Conservation (phyloP, 257 asterid genomes). For the Nicotiana attenuata region DNA sequence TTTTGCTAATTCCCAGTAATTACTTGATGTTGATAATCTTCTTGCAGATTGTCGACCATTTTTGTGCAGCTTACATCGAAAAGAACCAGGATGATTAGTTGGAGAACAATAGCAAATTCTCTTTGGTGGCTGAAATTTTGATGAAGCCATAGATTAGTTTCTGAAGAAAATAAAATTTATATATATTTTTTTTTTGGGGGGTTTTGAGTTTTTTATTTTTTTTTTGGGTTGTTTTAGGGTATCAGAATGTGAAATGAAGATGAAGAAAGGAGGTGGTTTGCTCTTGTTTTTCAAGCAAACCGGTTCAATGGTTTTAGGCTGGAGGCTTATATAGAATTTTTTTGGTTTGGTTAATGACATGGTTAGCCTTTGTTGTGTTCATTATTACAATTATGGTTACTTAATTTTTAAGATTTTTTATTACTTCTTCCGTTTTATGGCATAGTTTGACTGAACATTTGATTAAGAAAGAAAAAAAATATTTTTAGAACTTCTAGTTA, state of each 20-base stretch:
- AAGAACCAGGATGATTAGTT: constrained; percentile 12
- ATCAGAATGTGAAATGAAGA: neutral
- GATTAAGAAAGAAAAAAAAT: too few species aligned
- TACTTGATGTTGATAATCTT: neutral
- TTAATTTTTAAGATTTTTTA: neutral
- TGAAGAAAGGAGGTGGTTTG: neutral
- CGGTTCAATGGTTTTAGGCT: neutral
- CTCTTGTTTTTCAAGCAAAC: neutral
- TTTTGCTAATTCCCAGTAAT: constrained; percentile 11
- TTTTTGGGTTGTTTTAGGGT: too few species aligned
- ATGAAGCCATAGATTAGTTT: constrained; percentile 10
- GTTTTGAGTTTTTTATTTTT: too few species aligned
- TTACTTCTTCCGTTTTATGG: neutral
- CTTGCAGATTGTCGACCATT: neutral
- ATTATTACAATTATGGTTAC: neutral
- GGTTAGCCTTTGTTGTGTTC: neutral
- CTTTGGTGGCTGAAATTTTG: neutral
- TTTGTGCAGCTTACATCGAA: constrained; percentile 9
- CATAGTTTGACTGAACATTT: too few species aligned
- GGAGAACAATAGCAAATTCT: constrained; percentile 14
- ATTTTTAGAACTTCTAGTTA: neutral
- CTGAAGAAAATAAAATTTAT: neutral
- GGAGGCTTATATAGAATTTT: neutral
- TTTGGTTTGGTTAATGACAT: neutral
- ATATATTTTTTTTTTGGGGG: neutral